A percentile compares a stretch with the other conserved stretches of the same genome.
phyloP scores from a whole-genome alignment of 1,139 yeast genomes.

The Magnusiomyces fungicola region DNA sequence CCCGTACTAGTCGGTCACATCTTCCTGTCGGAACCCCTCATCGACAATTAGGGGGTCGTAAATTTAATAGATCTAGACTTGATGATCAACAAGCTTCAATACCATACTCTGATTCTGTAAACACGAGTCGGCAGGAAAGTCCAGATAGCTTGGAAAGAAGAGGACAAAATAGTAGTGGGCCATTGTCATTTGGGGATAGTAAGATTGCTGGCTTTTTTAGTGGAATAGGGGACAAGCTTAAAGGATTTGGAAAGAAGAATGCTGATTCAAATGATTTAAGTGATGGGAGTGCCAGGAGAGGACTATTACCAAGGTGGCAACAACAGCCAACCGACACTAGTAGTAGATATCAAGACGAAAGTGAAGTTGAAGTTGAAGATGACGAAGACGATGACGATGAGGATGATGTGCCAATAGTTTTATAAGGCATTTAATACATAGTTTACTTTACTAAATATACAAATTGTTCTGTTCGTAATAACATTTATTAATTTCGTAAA shows the following conservation, averaged over 20 bases:
- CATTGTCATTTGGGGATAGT: neutral
- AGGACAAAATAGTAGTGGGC: too few relatives aligned
- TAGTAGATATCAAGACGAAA: conserved; percentile 16
- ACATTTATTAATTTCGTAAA: neutral
- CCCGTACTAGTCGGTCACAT: too few relatives aligned
- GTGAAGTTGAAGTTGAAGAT: conserved; percentile 12
- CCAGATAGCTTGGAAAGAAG: too few relatives aligned
- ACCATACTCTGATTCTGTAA: conserved; percentile 1
- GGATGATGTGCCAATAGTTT: neutral
- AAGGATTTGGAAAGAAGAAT: neutral
- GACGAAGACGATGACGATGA: conserved; percentile 11
- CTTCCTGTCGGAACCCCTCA: too few relatives aligned
- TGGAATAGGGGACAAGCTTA: conserved; percentile 8
- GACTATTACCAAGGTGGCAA: conserved; percentile 17
- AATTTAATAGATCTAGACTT: neutral
- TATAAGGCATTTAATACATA: too few relatives aligned
- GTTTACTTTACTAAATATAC: conserved; percentile 13
- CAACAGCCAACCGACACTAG: conserved; percentile 5
- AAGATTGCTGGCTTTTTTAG: conserved; percentile 10
- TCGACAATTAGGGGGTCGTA: neutral
- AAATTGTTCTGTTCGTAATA: conserved; percentile 20
- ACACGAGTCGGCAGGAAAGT: too few relatives aligned
- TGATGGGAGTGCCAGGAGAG: neutral
- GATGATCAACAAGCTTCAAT: neutral
- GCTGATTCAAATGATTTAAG: too few relatives aligned